These are phyloP conservation scores for Chlamydomonas incerta DNA, from an alignment of 139 green algal genomes.

Conservation along the genomic window DNA sequence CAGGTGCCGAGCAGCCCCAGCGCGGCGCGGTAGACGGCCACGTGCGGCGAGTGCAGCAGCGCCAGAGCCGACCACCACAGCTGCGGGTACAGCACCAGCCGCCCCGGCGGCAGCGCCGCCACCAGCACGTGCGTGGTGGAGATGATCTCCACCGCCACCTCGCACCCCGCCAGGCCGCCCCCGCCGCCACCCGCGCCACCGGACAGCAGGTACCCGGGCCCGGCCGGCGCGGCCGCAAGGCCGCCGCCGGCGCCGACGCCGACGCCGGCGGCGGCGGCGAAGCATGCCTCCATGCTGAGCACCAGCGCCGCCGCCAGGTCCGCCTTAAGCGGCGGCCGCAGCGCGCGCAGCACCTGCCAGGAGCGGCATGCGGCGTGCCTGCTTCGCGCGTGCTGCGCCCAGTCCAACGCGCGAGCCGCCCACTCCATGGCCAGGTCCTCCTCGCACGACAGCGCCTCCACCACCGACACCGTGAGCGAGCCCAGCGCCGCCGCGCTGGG, in stretches of 20 bases:
- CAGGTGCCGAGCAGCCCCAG: slow-evolving; percentile 69
- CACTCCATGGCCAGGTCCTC: background rate
- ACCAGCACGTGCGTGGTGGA: slow-evolving; percentile 60
- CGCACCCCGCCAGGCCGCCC: background rate
- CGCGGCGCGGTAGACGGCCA: slow-evolving; percentile 78
- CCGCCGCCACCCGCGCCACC: no score
- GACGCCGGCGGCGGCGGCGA: slow-evolving; percentile 39
- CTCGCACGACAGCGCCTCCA: slow-evolving; percentile 50
- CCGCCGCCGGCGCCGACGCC: no score
- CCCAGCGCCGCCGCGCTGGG: slow-evolving; percentile 41
- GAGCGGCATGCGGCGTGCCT: slow-evolving; percentile 79
- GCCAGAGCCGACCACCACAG: slow-evolving; percentile 81
- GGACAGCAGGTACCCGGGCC: no score
- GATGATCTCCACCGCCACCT: slow-evolving; percentile 46
- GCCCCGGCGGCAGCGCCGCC: slow-evolving; percentile 59
- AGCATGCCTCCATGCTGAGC: slow-evolving; percentile 80
- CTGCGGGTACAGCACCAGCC: slow-evolving; percentile 89
- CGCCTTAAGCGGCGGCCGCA: slow-evolving; percentile 71
- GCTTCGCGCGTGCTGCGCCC: slow-evolving; percentile 74
- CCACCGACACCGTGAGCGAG: slow-evolving; percentile 59
- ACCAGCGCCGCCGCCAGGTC: slow-evolving; percentile 82
- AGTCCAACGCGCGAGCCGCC: slow-evolving; percentile 64
- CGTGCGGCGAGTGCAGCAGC: slow-evolving; percentile 77
- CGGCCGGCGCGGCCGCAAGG: no score
- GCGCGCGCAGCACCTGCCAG: slow-evolving; percentile 84